Evolutionary conservation across 2,329 filamentous ascomycete genomes (phyloP).

Genomic region (Fusarium agapanthi): DNA sequence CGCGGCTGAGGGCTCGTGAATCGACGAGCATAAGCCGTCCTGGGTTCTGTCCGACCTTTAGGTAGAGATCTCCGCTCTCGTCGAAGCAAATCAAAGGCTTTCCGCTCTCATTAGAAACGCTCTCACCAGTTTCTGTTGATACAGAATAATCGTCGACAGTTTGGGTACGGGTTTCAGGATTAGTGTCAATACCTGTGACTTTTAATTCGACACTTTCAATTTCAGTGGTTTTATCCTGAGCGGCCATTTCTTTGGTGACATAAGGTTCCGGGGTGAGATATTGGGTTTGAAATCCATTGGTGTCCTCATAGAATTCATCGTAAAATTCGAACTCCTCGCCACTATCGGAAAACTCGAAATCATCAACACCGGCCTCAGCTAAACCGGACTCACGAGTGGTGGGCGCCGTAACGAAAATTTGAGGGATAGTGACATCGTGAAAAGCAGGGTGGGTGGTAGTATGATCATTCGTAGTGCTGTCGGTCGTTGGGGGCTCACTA

Average conservation of each 20-base stretch:
- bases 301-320: neutral
- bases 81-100: constrained; percentile 7
- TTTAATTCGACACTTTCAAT: neutral
- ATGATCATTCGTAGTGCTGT: neutral
- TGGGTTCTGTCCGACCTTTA: neutral
- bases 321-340: neutral
- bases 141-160: neutral
- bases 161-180: too few species aligned
- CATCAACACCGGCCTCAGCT: neutral
- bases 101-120: neutral
- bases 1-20: constrained; percentile 20
- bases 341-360: neutral
- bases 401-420: neutral
- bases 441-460: neutral
- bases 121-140: neutral
- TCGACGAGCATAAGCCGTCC: constrained; percentile 13
- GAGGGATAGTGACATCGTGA: neutral
- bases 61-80: constrained; percentile 6
- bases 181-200: neutral
- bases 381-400: neutral
- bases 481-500: neutral
- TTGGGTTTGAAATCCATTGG: neutral
- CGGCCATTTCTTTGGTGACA: neutral
- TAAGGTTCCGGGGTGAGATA: neutral
- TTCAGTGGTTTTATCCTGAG: neutral